These are phyloP conservation scores for Leptodermis oblonga DNA, from an alignment of 257 asterid genomes.

Conservation along the genomic window DNA sequence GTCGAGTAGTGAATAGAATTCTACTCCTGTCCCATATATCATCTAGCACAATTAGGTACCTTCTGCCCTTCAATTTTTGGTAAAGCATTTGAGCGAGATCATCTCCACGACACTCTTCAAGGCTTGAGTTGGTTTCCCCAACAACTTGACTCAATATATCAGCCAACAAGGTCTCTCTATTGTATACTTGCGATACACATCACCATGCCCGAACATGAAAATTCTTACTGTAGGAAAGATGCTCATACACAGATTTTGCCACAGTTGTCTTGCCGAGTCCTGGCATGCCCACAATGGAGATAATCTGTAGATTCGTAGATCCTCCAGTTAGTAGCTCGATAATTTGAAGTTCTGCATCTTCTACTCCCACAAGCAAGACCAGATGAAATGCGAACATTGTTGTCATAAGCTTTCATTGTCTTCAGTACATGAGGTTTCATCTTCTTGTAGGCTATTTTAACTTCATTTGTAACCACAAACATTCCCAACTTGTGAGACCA, in stretches of 20 bases:
- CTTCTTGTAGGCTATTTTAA: background rate
- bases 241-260: slow-evolving; percentile 26
- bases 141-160: slow-evolving; percentile 9
- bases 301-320: background rate
- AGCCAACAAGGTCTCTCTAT: slow-evolving; percentile 15
- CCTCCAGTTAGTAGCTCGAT: slow-evolving; percentile 5
- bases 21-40: slow-evolving; percentile 13
- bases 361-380: slow-evolving; percentile 22
- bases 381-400: too few relatives aligned
- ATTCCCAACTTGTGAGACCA: slow-evolving; percentile 4
- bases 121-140: background rate
- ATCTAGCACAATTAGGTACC: slow-evolving; percentile 10
- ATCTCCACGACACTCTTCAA: background rate
- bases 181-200: slow-evolving; percentile 28
- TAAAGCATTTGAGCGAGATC: background rate
- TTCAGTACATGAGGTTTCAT: too few relatives aligned
- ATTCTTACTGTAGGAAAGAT: slow-evolving; percentile 1
- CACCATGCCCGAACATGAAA: slow-evolving; percentile 28
- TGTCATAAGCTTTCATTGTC: too few relatives aligned
- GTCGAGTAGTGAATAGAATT: slow-evolving; percentile 3
- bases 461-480: background rate
- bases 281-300: slow-evolving; percentile 35
- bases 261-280: slow-evolving; percentile 38
- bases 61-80: slow-evolving; percentile 3
- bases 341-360: background rate